Percentiles rank a stretch among this genome's conserved stretches.
Conservation (phyloP, 169 alveolate genomes). For the Plasmodium berghei region DNA sequence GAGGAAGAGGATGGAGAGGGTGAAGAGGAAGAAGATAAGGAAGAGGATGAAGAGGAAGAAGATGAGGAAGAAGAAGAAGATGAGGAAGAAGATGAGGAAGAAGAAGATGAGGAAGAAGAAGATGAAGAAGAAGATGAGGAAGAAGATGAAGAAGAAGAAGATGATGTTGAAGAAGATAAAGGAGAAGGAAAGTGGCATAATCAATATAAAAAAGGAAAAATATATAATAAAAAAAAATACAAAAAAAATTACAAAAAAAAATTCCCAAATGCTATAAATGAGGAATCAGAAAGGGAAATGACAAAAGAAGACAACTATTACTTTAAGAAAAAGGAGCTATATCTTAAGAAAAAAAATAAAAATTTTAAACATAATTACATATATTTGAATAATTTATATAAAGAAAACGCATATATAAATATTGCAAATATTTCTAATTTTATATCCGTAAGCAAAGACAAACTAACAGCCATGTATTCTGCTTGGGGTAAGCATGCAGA, state of each 20-base stretch:
- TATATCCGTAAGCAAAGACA: conserved; percentile 61
- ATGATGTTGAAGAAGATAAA: conserved; percentile 5
- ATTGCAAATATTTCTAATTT: conserved; percentile 59
- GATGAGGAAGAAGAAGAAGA: conserved; percentile 4
- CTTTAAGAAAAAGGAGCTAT: conserved; percentile 28
- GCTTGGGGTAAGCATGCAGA: conserved; percentile 75
- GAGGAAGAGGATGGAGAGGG: conserved; percentile 17
- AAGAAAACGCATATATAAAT: conserved; percentile 45
- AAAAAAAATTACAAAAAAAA: background rate
- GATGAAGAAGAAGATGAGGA: conserved; percentile 8
- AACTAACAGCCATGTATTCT: conserved; percentile 63
- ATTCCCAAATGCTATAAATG: background rate
- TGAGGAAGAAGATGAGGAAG: conserved; percentile 1
- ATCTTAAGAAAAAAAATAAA: conserved; percentile 43
- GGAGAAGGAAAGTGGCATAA: background rate
- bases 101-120: conserved; percentile 1
- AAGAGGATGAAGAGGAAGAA: background rate
- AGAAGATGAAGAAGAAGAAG: conserved; percentile 27
- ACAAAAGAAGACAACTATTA: conserved; percentile 33
- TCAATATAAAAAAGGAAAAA: background rate
- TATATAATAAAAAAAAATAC: background rate
- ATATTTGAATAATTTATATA: conserved; percentile 43
- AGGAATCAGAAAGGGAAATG: background rate
- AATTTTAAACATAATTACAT: conserved; percentile 55
- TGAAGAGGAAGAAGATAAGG: conserved; percentile 13